Evolutionary conservation across 306 rosid species (phyloP).

Genomic region (Inga laurina): DNA sequence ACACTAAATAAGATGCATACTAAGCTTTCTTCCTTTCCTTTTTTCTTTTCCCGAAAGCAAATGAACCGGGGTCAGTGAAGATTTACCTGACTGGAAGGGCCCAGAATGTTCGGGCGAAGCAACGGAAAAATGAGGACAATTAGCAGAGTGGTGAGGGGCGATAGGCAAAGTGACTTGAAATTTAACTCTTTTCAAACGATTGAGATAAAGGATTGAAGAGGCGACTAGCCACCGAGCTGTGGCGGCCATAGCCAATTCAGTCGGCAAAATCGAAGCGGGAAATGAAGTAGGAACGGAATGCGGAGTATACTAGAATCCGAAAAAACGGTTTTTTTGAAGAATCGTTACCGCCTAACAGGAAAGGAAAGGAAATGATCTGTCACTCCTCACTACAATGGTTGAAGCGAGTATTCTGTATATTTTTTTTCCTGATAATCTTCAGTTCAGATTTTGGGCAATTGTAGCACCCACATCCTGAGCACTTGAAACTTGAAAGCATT

Average conservation of each 20-base stretch:
- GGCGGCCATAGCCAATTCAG: constrained; percentile 19
- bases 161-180: constrained; percentile 10
- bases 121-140: constrained; percentile 13
- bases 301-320: not conserved
- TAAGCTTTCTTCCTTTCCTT: not conserved
- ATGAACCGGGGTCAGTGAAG: not conserved
- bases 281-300: not conserved
- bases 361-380: too few species aligned
- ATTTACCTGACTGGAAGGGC: constrained; percentile 31
- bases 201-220: constrained; percentile 28
- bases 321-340: not conserved
- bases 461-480: too few species aligned
- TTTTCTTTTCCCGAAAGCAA: not conserved
- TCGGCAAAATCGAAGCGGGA: not conserved
- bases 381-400: too few species aligned
- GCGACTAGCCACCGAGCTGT: constrained; percentile 39
- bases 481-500: too few species aligned
- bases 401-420: too few species aligned
- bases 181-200: constrained; percentile 1
- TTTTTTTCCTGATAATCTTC: too few species aligned
- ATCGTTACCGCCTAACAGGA: not conserved
- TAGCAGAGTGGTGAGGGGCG: not conserved
- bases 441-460: too few species aligned
- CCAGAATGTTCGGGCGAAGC: constrained; percentile 5
- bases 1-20: not conserved